These are phyloP conservation scores for Rutstroemia sp. DNA, from an alignment of 2,329 filamentous ascomycete species.

Conservation along the genomic window DNA sequence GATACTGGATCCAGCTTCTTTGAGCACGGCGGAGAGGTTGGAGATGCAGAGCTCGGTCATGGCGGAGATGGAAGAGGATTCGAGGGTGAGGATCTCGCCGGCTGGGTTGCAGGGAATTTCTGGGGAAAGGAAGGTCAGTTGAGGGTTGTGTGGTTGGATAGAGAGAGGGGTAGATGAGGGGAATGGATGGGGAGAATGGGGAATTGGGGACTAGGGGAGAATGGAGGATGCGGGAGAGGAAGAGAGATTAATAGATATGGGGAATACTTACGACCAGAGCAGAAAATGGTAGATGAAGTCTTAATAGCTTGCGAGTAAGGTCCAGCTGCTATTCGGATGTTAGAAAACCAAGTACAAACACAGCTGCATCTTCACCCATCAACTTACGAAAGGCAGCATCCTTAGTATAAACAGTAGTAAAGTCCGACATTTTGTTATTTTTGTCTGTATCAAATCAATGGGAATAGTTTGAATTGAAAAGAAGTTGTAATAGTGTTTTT, in stretches of 20 bases:
- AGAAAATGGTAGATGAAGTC: conserved; percentile 58
- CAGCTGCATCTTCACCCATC: background rate
- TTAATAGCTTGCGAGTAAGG: conserved; percentile 38
- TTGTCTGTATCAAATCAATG: background rate
- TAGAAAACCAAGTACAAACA: background rate
- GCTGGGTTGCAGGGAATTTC: conserved; percentile 31
- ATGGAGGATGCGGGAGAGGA: background rate
- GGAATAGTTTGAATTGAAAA: background rate
- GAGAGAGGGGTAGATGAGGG: too few species aligned
- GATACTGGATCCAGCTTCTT: conserved; percentile 72
- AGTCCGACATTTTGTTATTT: conserved; percentile 25
- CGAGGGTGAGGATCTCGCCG: conserved; percentile 31
- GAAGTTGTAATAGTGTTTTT: too few species aligned
- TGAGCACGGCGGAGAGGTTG: conserved; percentile 81
- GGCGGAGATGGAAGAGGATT: conserved; percentile 54
- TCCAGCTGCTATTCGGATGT: conserved; percentile 6
- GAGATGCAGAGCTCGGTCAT: conserved; percentile 61
- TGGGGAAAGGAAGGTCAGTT: conserved; percentile 60
- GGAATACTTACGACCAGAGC: conserved; percentile 41
- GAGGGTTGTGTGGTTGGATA: background rate
- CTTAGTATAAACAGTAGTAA: conserved; percentile 28
- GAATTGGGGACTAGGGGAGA: background rate
- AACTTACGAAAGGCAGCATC: conserved; percentile 30
- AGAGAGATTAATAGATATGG: too few species aligned
- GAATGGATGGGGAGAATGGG: too few species aligned